Evolutionary conservation across 345 rosid species (phyloP).

Genomic region (Dipteronia sinensis): DNA sequence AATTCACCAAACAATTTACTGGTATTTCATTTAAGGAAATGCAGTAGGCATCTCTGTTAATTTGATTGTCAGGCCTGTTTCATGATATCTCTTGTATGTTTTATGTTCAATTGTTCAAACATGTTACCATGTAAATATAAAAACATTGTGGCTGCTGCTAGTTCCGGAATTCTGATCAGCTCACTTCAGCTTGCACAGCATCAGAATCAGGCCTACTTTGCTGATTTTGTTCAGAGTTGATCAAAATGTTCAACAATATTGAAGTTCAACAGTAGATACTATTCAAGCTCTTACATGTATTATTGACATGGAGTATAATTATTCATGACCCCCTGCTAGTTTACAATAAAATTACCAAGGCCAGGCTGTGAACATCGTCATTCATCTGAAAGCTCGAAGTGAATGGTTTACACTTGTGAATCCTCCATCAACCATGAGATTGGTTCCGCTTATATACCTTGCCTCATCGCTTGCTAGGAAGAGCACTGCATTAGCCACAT

Average conservation of each 20-base stretch:
- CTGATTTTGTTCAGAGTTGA: too few species aligned
- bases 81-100: not conserved
- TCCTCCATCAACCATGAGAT: slow-evolving; percentile 93
- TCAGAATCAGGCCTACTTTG: too few species aligned
- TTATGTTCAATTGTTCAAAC: too few species aligned
- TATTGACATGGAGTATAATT: not conserved
- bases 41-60: not conserved
- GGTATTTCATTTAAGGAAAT: not conserved
- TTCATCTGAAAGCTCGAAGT: slow-evolving; percentile 60
- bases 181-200: too few species aligned
- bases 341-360: not conserved
- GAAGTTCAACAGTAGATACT: too few species aligned
- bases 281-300: too few species aligned
- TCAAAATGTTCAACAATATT: too few species aligned
- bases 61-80: not conserved
- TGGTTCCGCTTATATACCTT: slow-evolving; percentile 79
- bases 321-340: not conserved
- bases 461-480: slow-evolving; percentile 86
- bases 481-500: slow-evolving; percentile 85
- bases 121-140: not conserved
- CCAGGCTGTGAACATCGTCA: not conserved
- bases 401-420: slow-evolving; percentile 67
- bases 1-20: too few species aligned
- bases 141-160: not conserved
- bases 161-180: too few species aligned